Percentiles rank a stretch among this genome's conserved stretches.
Conservation (phyloP, 768 basidiomycete species). For the Leucocoprinus leucothites region DNA sequence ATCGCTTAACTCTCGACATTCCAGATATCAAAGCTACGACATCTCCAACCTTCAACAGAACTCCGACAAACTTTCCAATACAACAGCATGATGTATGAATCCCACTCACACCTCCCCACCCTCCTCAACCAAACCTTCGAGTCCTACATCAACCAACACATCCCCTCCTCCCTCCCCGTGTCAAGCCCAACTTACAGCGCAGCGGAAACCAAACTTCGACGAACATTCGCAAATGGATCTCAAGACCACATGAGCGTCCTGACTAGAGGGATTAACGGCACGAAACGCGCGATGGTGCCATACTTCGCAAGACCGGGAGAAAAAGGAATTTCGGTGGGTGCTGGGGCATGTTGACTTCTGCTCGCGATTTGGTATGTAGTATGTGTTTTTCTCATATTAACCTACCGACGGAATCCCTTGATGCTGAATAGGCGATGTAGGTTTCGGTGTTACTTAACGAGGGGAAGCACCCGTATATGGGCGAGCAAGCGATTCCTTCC, state of each 20-base stretch:
- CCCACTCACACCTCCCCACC: slow-evolving; percentile 35
- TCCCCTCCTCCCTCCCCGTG: slow-evolving; percentile 38
- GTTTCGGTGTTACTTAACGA: slow-evolving; percentile 36
- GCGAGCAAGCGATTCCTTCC: slow-evolving; percentile 32
- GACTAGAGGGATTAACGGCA: slow-evolving; percentile 27
- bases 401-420: no score
- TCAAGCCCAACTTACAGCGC: slow-evolving; percentile 36
- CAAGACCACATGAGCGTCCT: slow-evolving; percentile 31
- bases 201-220: slow-evolving; percentile 29
- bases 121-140: slow-evolving; percentile 39
- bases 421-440: slow-evolving; percentile 27
- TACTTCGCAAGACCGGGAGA: slow-evolving; percentile 38
- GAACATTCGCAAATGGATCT: slow-evolving; percentile 34
- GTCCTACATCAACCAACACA: slow-evolving; percentile 34
- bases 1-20: not conserved
- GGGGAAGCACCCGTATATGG: slow-evolving; percentile 35
- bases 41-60: slow-evolving; percentile 37
- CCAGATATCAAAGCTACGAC: slow-evolving; percentile 33
- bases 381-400: no score
- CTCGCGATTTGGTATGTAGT: slow-evolving; percentile 35
- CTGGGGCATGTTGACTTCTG: slow-evolving; percentile 38
- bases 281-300: slow-evolving; percentile 30
- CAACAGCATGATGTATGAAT: slow-evolving; percentile 44
- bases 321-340: slow-evolving; percentile 37
- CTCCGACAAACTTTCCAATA: slow-evolving; percentile 42